Base-by-base conservation (phyloP, 768 basidiomycete genomes). In the Suillus clintonianus region DNA sequence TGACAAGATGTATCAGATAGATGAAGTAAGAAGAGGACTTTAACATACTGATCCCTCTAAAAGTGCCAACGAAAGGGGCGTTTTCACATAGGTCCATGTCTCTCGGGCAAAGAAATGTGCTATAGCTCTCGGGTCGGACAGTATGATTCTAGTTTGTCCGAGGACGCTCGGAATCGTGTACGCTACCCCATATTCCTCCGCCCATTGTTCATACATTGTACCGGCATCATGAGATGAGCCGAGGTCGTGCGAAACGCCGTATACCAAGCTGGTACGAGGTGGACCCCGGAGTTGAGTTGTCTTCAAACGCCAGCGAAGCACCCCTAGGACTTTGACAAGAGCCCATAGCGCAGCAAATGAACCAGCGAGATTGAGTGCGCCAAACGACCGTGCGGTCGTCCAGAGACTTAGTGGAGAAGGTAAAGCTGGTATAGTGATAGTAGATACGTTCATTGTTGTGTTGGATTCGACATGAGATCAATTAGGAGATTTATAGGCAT, bases 51-150 rank as follows among this genome's bases (percentile, higher is more conserved):
- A 19, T 2, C 7, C 0, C 2, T 79, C 79, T 1, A 82, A 71
- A 32, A 77, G 69, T 1, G 68, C 37, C 48, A 70, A 78, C 4
- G 71, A 63, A 19, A 80, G 65, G 3, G 71, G 73, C 0, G 78
- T 79, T 43, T 80, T 81, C 0, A 80, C 70, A 65, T 88, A 88
- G 0, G 74, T 77, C 73, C 67, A 83, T 0, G 85, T 82, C 58
- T 87, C 86, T 61, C 73, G 78, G 14, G 82, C 72, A 65, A 83
- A 61, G n/a, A 84, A 82, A 66, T 86, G 83, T 0, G 77, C 73
- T 39, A 81, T 74, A 1, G 85, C 83, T 70, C 82, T 85, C 3
- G 81, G 81, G 64, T 85, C 85, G 50, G 77, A 75, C 22, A 73
- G 37, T 9, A 71, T 15, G 32, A 73, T 59, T 43, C 41, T 60